Percentiles rank a stretch among this genome's conserved stretches.
These are phyloP conservation scores for Sisymbrium irio DNA, from an alignment of 345 rosid species.

Conservation along the genomic window DNA sequence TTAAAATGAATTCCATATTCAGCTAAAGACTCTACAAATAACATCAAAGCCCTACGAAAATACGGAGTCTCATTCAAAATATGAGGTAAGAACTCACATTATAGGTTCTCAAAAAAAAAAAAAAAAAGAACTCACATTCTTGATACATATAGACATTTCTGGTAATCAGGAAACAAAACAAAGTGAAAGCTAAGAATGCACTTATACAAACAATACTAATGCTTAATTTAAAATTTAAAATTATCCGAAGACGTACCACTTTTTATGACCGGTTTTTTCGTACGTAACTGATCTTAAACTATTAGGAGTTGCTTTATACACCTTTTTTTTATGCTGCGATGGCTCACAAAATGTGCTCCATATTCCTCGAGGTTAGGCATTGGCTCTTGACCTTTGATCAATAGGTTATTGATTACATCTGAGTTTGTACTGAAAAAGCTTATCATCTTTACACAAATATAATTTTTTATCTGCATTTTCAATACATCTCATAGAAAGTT, in stretches of 20 bases:
- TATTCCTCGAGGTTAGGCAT: neutral
- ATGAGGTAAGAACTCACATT: conserved; percentile 9
- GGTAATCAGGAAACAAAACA: neutral
- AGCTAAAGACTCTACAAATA: neutral
- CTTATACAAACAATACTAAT: neutral
- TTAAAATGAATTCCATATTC: neutral
- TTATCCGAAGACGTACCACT: neutral
- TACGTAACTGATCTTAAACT: neutral
- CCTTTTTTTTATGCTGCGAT: neutral
- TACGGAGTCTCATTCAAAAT: neutral
- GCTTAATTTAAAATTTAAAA: neutral
- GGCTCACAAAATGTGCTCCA: neutral
- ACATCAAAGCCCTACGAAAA: neutral
- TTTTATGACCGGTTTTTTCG: neutral
- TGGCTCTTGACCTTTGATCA: conserved; percentile 14
- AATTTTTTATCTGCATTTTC: neutral
- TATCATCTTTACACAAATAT: neutral
- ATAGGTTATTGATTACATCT: neutral
- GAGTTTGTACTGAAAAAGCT: neutral
- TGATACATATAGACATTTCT: neutral
- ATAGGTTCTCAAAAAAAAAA: no score
- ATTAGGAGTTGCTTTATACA: neutral
- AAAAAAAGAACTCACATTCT: conserved; percentile 9
- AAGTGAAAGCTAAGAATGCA: neutral
- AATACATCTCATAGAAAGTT: neutral